A percentile compares a stretch with the other conserved stretches of the same genome.
Conservation (phyloP, 2,329 filamentous ascomycete genomes). For the Fusarium heterosporum region DNA sequence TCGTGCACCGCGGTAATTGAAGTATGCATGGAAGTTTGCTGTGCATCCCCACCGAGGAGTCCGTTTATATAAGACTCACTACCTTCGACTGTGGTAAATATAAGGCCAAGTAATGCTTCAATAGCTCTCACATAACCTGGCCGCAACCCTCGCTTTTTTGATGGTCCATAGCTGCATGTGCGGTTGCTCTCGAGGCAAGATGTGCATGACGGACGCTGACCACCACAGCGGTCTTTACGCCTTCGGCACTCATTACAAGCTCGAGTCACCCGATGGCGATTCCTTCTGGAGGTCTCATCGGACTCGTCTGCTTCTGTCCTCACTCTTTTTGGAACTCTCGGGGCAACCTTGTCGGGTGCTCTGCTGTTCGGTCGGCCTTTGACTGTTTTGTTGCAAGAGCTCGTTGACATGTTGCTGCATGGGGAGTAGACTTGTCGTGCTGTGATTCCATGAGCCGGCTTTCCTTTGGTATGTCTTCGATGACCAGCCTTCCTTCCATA, state of each 20-base stretch:
- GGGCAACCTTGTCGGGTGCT: background rate
- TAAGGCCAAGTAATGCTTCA: background rate
- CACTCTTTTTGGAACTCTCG: background rate
- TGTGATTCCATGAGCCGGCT: background rate
- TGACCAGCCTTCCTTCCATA: too few relatives aligned
- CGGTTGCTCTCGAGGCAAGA: constrained; percentile 5
- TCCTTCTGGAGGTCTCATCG: constrained; percentile 1
- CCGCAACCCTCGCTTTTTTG: constrained; percentile 7
- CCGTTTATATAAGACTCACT: constrained; percentile 5
- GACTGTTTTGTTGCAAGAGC: background rate
- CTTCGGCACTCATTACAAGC: constrained; percentile 18
- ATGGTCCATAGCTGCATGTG: constrained; percentile 9
- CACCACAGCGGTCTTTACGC: constrained; percentile 9
- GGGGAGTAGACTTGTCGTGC: background rate
- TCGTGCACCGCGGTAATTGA: fast-evolving
- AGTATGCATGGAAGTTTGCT: fast-evolving
- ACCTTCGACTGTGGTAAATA: background rate
- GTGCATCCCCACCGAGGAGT: background rate
- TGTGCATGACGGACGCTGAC: background rate
- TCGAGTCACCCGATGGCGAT: constrained; percentile 9
- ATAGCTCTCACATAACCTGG: constrained; percentile 17
- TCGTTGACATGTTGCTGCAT: background rate
- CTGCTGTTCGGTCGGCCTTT: background rate
- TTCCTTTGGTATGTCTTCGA: background rate
- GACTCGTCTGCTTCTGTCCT: constrained; percentile 1